phyloP scores from a whole-genome alignment of 768 basidiomycete species.

The Lentinula boryana region DNA sequence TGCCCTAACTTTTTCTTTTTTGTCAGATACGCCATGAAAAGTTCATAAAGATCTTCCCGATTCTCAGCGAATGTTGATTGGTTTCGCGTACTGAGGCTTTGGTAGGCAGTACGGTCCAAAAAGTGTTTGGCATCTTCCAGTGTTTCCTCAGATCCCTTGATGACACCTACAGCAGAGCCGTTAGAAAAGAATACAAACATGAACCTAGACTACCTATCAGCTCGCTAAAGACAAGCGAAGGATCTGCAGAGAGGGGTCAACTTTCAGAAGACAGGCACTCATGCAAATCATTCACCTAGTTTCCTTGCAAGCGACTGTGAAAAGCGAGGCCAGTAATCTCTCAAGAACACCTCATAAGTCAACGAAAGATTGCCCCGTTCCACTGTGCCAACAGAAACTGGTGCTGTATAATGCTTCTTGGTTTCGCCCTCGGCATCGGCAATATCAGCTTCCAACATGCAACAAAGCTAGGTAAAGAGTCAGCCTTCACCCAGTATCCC shows the following conservation, averaged over 20 bases:
- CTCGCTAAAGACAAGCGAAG: constrained; percentile 58
- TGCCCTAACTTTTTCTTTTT: constrained; percentile 36
- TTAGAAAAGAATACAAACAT: not conserved
- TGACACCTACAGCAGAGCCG: constrained; percentile 36
- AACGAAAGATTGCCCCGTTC: constrained; percentile 19
- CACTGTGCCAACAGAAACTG: constrained; percentile 1
- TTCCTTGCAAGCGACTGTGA: constrained; percentile 43
- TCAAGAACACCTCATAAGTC: constrained; percentile 41
- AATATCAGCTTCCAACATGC: constrained; percentile 45
- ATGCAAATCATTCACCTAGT: constrained; percentile 33
- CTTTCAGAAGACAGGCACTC: not conserved
- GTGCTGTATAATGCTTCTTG: not conserved
- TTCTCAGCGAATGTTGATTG: constrained; percentile 50
- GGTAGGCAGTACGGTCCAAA: constrained; percentile 41
- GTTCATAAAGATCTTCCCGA: constrained; percentile 40
- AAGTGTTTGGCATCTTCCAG: constrained; percentile 25
- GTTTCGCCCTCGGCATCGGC: not conserved
- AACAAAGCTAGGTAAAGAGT: constrained; percentile 32
- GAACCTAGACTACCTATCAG: constrained; percentile 43
- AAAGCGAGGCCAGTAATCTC: constrained; percentile 56
- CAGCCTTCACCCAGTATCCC: too few relatives aligned
- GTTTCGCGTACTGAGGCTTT: constrained; percentile 40
- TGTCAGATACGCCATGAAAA: constrained; percentile 49
- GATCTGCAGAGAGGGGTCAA: constrained; percentile 31
- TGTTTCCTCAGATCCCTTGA: constrained; percentile 60